Conservation (phyloP, 2,329 filamentous ascomycete species). For the Penicillium sp. region DNA sequence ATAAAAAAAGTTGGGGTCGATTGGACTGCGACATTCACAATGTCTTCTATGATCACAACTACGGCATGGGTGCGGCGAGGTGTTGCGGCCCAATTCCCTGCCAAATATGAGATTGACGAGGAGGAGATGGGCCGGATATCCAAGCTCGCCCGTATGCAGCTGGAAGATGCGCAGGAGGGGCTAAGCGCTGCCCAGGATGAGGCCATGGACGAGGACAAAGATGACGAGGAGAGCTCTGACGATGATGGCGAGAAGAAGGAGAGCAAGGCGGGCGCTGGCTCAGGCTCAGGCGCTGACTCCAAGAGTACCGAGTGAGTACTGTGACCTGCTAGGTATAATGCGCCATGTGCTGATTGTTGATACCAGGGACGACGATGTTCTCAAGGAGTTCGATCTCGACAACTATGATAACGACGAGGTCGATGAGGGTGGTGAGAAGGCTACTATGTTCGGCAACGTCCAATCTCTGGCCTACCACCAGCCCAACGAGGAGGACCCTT, state of each 20-base stretch:
- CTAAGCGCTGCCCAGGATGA: constrained; percentile 70
- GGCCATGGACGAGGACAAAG: constrained; percentile 47
- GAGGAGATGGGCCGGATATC: constrained; percentile 77
- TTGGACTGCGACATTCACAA: constrained; percentile 28
- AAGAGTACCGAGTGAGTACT: constrained; percentile 27
- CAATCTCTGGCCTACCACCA: constrained; percentile 93
- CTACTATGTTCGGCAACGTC: constrained; percentile 94
- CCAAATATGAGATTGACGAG: constrained; percentile 76
- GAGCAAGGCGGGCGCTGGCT: constrained; percentile 20
- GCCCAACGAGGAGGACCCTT: constrained; percentile 92
- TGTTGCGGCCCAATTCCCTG: constrained; percentile 75
- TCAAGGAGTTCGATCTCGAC: constrained; percentile 95
- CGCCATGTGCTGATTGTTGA: constrained; percentile 14
- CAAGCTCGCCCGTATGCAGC: constrained; percentile 73
- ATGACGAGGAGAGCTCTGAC: constrained; percentile 32
- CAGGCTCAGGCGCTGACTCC: constrained; percentile 9
- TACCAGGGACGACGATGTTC: constrained; percentile 72
- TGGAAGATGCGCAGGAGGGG: constrained; percentile 91
- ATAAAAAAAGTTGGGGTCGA: constrained; percentile 29
- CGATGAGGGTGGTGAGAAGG: constrained; percentile 68
- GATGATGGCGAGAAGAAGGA: constrained; percentile 30
- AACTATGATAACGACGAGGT: constrained; percentile 87
- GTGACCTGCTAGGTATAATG: not conserved
- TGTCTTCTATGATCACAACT: constrained; percentile 73
- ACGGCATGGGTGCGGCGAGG: constrained; percentile 77